These are phyloP conservation scores for Trichophyton verrucosum DNA, from an alignment of 2,329 filamentous ascomycete genomes.

Conservation along the genomic window DNA sequence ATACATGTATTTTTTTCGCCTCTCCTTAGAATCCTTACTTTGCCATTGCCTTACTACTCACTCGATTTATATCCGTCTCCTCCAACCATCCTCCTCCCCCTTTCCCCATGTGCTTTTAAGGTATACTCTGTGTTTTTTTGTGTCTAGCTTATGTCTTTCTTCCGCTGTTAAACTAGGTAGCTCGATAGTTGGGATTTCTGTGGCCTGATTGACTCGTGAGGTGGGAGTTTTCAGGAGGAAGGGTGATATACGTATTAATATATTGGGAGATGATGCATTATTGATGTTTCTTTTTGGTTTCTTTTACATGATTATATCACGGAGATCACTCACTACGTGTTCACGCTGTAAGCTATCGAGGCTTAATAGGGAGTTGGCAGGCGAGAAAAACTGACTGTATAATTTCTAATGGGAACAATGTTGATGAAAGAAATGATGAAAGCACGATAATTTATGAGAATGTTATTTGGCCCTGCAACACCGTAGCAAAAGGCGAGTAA, in stretches of 20 bases:
- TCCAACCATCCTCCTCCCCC: conserved; percentile 4
- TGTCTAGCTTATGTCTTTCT: background rate
- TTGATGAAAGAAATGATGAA: background rate
- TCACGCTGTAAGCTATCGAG: background rate
- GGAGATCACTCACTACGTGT: background rate
- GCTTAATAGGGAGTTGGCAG: background rate
- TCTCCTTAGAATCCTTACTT: background rate
- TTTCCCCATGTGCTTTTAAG: background rate
- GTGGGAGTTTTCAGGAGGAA: background rate
- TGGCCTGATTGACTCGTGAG: background rate
- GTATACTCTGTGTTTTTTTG: background rate
- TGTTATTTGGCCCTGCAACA: background rate
- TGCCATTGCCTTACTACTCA: background rate
- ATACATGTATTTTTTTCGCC: background rate
- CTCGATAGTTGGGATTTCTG: background rate
- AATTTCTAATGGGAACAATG: background rate
- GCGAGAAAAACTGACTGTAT: background rate
- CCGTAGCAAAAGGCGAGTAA: background rate
- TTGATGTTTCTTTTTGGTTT: background rate
- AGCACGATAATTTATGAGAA: background rate
- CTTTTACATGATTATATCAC: background rate
- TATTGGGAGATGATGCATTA: background rate
- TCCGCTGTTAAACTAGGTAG: background rate
- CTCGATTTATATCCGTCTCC: too few relatives aligned
- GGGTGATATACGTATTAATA: background rate